Evolutionary conservation across 108 stramenopile genomes (phyloP).

Genomic region (Skeletonema menzelii): DNA sequence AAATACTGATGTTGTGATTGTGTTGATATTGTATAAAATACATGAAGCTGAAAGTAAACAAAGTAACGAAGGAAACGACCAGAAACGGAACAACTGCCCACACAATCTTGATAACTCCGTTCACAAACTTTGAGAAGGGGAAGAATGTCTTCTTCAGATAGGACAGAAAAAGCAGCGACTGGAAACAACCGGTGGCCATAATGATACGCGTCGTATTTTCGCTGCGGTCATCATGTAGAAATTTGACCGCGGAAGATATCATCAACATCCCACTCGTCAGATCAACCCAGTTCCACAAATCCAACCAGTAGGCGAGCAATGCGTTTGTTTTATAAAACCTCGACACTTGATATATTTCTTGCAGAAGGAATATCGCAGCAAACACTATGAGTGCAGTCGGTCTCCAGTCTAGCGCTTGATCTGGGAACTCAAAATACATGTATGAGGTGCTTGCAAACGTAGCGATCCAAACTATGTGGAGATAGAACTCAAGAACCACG

Average conservation of each 20-base stretch:
- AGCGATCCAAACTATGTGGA: background rate
- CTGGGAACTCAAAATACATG: background rate
- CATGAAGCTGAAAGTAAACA: conserved; percentile 6
- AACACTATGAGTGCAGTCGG: conserved; percentile 1
- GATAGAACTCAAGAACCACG: conserved; percentile 2
- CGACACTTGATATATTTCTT: background rate
- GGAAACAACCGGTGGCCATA: conserved; percentile 6
- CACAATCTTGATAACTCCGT: background rate
- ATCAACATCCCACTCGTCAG: background rate
- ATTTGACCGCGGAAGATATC: background rate
- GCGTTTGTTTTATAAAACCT: background rate
- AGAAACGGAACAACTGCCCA: background rate
- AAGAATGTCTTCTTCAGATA: conserved; percentile 10
- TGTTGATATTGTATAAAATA: background rate
- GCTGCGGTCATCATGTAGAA: background rate
- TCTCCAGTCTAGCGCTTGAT: background rate
- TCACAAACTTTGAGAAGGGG: conserved; percentile 5
- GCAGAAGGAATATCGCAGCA: background rate
- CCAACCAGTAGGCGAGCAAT: background rate
- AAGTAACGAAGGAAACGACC: background rate
- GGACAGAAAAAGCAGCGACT: background rate
- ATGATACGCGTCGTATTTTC: background rate
- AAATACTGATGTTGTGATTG: background rate
- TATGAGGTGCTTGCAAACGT: background rate
- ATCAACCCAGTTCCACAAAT: conserved; percentile 7